Evolutionary conservation across 805 yeast genomes (phyloP).

Genomic region (Pichia cephalocereana): DNA sequence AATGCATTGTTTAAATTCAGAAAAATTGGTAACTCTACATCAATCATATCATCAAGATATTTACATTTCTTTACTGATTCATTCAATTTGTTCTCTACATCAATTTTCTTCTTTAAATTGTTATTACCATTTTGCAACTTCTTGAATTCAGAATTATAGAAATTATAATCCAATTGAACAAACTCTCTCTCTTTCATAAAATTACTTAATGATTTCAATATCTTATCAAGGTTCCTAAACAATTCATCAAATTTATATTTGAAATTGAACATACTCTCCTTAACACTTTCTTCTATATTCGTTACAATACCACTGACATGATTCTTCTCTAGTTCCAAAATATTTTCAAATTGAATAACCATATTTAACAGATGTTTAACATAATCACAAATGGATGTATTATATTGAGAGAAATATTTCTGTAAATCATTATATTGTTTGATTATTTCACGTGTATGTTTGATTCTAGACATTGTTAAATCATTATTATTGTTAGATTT

Average conservation of each 20-base stretch:
- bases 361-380: not conserved
- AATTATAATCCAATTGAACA: slow-evolving; percentile 16
- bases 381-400: not conserved
- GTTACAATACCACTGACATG: slow-evolving; percentile 1
- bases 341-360: slow-evolving; percentile 8
- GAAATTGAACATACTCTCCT: not conserved
- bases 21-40: slow-evolving; percentile 39
- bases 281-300: not conserved
- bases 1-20: slow-evolving; percentile 26
- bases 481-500: not conserved
- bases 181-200: slow-evolving; percentile 19
- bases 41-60: slow-evolving; percentile 29
- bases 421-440: not conserved
- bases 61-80: slow-evolving; percentile 24
- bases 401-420: not conserved
- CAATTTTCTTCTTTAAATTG: too few relatives aligned
- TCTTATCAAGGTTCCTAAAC: not conserved
- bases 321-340: slow-evolving; percentile 9
- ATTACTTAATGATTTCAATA: slow-evolving; percentile 15
- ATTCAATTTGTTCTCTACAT: too few relatives aligned
- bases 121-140: not conserved
- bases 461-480: not conserved
- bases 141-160: slow-evolving; percentile 20
- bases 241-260: not conserved
- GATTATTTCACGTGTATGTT: slow-evolving; percentile 1